A percentile compares a stretch with the other conserved stretches of the same genome.
These are phyloP conservation scores for Myxozyma lipomycoides DNA, from an alignment of 805 yeast species.

Conservation along the genomic window DNA sequence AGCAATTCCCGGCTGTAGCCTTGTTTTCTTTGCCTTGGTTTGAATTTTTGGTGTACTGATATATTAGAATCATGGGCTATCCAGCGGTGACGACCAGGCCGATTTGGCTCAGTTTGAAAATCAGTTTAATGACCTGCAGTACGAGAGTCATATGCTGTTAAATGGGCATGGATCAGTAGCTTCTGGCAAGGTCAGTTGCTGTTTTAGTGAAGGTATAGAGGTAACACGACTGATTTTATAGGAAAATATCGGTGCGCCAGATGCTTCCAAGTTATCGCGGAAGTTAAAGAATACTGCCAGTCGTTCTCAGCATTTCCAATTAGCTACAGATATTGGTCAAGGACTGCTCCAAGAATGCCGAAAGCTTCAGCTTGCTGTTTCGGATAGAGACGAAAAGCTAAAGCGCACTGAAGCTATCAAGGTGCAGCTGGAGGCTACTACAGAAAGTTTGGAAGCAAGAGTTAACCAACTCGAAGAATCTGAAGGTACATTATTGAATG, in stretches of 20 bases:
- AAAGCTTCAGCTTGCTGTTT: conserved; percentile 31
- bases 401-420: conserved; percentile 24
- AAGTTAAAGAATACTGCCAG: conserved; percentile 19
- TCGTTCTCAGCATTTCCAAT: conserved; percentile 31
- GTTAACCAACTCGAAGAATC: conserved; percentile 27
- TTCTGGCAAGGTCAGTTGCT: conserved; percentile 4
- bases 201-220: not conserved
- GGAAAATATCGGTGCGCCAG: conserved; percentile 8
- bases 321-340: conserved; percentile 37
- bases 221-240: not conserved
- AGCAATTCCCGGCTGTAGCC: too few species aligned
- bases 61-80: too few species aligned
- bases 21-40: too few species aligned
- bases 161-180: not conserved
- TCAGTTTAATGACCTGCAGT: conserved; percentile 4
- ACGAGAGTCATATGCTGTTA: conserved; percentile 3
- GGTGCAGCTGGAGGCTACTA: conserved; percentile 25
- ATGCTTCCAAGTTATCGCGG: conserved; percentile 5
- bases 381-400: conserved; percentile 26
- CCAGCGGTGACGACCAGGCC: not conserved
- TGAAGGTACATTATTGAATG: conserved; percentile 27
- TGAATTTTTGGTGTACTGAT: too few species aligned
- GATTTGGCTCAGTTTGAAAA: conserved; percentile 2
- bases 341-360: conserved; percentile 37
- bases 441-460: conserved; percentile 27